Evolutionary conservation across 2,329 filamentous ascomycete genomes (phyloP).

Genomic region (Pseudohalonectria lignicola): DNA sequence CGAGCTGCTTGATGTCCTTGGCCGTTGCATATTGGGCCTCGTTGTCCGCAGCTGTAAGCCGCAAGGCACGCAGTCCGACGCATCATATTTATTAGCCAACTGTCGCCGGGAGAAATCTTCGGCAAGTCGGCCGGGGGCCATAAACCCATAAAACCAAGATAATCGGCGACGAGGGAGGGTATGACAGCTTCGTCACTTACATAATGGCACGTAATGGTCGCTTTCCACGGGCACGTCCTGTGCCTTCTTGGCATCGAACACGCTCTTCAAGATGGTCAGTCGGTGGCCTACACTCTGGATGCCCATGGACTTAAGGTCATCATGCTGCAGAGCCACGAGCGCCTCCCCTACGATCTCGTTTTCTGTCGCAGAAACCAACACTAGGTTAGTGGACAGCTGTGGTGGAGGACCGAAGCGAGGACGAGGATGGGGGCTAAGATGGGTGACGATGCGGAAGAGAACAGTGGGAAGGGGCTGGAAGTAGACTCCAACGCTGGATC

Average conservation of each 20-base stretch:
- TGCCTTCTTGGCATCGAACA: conserved; percentile 92
- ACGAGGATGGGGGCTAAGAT: too few relatives aligned
- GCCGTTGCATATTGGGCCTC: conserved; percentile 83
- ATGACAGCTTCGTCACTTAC: too few relatives aligned
- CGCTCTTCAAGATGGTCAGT: conserved; percentile 86
- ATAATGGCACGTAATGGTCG: conserved; percentile 87
- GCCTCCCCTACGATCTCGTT: conserved; percentile 93
- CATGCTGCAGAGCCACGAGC: conserved; percentile 76
- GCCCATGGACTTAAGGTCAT: conserved; percentile 92
- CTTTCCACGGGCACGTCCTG: conserved; percentile 85
- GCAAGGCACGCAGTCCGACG: conserved; percentile 8
- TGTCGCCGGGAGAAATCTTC: not conserved
- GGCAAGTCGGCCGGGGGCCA: not conserved
- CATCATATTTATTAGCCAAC: not conserved
- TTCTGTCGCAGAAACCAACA: conserved; percentile 56
- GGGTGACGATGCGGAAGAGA: too few relatives aligned
- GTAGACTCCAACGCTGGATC: too few relatives aligned
- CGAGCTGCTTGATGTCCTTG: conserved; percentile 84
- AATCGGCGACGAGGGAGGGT: too few relatives aligned
- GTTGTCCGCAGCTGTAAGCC: conserved; percentile 66
- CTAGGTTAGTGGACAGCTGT: too few relatives aligned
- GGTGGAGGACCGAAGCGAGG: too few relatives aligned
- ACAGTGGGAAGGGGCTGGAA: too few relatives aligned
- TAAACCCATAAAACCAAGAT: too few relatives aligned
- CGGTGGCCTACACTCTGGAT: conserved; percentile 88